Evolutionary conservation across 1,139 yeast species (phyloP), one percentile per base, ranked within the genome.

Genomic region (Saccharomyces hybrid): DNA sequence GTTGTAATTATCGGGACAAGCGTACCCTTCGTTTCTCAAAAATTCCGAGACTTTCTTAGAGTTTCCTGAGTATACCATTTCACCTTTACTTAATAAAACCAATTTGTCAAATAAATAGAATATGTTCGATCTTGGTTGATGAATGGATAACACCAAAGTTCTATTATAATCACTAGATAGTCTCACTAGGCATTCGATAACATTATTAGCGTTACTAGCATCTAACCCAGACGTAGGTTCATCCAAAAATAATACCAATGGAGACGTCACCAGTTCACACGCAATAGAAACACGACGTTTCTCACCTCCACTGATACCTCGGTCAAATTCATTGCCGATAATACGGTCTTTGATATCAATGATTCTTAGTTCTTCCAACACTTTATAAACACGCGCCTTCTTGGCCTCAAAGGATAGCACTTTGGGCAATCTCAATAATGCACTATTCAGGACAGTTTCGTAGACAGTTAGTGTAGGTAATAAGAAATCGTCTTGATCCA

Each of bases 51-150:
- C 82, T 55, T 79, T 78, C 28, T 79, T 75, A 81, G 84, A 82
- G 21, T 84, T 88, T 14, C 99, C 99, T 0, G 96, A 88, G 67
- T 87, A 93, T 1, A 91, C 85, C 68, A 89, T 74, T 62, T 84
- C 84, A 57, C 99, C 99, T 60, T 86, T 86, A 46, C 96, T 88
- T 54, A 93, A 76, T 52, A 93, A 74, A 1, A 93, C 71, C 54
- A 93, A 77, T 61, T 86, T 85, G 68, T 91, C 97, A 72, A 93
- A 93, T 54, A 89, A 73, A 0, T 96, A 83, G 29, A 93, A 97
- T 67, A 93, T 91, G 64, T 93, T 93, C 58, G 96, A 88, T 67
- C 99, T 80, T n/a, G 99, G 99, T 68, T 93, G 99, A 72, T 93
- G 99, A 60, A 93, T 93, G 0, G 99, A 89, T 67, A 93, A 86